These are phyloP conservation scores for Coniochaeta sp. DNA, from an alignment of 2,329 filamentous ascomycete genomes.

Conservation along the genomic window DNA sequence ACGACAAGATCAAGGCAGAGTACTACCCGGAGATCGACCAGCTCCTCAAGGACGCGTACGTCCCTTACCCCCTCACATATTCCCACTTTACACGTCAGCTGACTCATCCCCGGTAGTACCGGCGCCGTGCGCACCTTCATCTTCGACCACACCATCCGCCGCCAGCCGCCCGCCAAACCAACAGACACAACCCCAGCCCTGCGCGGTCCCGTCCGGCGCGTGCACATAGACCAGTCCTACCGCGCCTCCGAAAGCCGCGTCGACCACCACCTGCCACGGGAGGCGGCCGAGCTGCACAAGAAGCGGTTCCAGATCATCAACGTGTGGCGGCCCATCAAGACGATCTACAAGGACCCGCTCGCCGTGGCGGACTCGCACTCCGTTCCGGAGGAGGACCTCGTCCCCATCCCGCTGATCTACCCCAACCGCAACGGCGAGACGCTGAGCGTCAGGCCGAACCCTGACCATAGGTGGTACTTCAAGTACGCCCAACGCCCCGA, in stretches of 20 bases:
- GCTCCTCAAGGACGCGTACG: slow-evolving; percentile 48
- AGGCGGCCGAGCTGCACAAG: slow-evolving; percentile 33
- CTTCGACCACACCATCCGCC: slow-evolving; percentile 55
- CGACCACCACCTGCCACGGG: slow-evolving; percentile 36
- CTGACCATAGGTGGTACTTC: slow-evolving; percentile 38
- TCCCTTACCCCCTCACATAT: background rate
- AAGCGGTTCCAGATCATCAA: slow-evolving; percentile 49
- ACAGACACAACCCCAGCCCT: slow-evolving; percentile 34
- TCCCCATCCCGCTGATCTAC: slow-evolving; percentile 42
- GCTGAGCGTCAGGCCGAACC: slow-evolving; percentile 20
- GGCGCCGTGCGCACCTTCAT: slow-evolving; percentile 49
- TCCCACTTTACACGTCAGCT: background rate
- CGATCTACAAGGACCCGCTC: slow-evolving; percentile 45
- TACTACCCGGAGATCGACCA: slow-evolving; percentile 69
- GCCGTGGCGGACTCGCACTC: slow-evolving; percentile 43
- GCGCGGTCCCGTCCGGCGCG: slow-evolving; percentile 39
- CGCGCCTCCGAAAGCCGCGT: slow-evolving; percentile 31
- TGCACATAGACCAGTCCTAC: slow-evolving; percentile 54
- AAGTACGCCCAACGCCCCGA: slow-evolving; percentile 41
- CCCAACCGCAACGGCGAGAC: slow-evolving; percentile 44
- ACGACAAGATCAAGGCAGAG: slow-evolving; percentile 48
- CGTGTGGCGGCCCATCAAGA: slow-evolving; percentile 43
- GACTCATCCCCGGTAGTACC: slow-evolving; percentile 33
- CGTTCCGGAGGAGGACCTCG: slow-evolving; percentile 42
- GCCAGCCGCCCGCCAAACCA: slow-evolving; percentile 35